These are phyloP conservation scores for Antitrichia curtipendula DNA, from an alignment of 225 moss, liverwort and hornwort species.

Conservation along the genomic window DNA sequence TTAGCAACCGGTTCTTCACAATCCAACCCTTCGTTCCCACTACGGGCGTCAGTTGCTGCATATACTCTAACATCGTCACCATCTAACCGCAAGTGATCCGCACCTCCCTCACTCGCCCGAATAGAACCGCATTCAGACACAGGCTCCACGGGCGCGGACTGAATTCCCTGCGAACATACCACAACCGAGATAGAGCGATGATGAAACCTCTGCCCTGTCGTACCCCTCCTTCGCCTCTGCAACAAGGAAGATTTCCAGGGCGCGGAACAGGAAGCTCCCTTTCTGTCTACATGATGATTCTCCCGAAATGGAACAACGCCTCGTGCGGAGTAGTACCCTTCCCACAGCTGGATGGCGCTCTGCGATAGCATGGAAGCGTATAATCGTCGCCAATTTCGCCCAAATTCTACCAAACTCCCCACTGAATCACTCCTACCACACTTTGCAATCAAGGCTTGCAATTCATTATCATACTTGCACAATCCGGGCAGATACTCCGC, in stretches of 20 bases:
- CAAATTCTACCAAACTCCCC: neutral
- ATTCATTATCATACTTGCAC: neutral
- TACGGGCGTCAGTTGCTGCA: neutral
- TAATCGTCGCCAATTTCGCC: neutral
- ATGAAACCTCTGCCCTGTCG: neutral
- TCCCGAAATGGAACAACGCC: neutral
- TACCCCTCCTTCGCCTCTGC: neutral
- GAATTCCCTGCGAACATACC: constrained; percentile 7
- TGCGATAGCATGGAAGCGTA: constrained; percentile 22
- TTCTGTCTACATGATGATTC: neutral
- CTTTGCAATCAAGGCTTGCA: neutral
- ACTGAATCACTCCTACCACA: neutral
- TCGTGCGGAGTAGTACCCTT: neutral
- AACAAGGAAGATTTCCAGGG: neutral
- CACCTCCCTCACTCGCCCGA: constrained; percentile 1
- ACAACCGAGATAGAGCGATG: neutral
- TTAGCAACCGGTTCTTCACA: neutral
- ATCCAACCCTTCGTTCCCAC: neutral
- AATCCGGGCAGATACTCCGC: neutral
- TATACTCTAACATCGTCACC: neutral
- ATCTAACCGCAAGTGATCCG: neutral
- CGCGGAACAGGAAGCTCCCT: neutral
- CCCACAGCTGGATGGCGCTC: constrained; percentile 12
- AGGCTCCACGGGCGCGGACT: neutral
- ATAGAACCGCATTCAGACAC: neutral